These are phyloP conservation scores for Trametes cingulata DNA, from an alignment of 768 basidiomycete genomes.

Conservation along the genomic window DNA sequence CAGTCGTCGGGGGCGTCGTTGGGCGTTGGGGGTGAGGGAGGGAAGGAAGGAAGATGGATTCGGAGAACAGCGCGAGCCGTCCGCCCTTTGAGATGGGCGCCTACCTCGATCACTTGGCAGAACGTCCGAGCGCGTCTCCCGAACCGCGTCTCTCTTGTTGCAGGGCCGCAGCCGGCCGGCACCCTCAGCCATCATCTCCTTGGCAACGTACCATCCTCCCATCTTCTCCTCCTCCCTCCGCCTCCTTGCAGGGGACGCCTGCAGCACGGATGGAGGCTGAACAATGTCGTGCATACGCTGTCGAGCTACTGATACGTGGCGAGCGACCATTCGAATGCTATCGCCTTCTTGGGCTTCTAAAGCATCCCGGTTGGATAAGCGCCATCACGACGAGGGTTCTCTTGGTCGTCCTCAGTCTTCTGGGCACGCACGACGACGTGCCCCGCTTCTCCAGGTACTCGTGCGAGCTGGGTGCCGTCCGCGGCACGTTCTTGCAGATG, in stretches of 20 bases:
- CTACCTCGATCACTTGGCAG: slow-evolving; percentile 9
- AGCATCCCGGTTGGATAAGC: background rate
- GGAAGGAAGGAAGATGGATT: background rate
- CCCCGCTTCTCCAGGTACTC: no score
- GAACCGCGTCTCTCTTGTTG: background rate
- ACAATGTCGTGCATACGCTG: no score
- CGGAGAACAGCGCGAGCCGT: background rate
- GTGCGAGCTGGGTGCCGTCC: no score
- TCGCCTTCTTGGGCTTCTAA: no score
- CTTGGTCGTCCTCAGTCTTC: background rate
- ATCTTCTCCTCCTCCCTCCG: background rate
- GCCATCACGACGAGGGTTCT: slow-evolving; percentile 6
- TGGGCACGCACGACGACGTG: background rate
- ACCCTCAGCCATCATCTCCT: slow-evolving; percentile 6
- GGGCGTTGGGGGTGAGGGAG: slow-evolving; percentile 10
- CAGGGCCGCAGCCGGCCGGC: slow-evolving; percentile 6
- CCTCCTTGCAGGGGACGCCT: background rate
- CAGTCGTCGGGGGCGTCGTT: slow-evolving; percentile 27
- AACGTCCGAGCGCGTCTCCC: background rate
- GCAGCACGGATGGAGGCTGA: background rate
- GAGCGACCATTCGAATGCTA: background rate
- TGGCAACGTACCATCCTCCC: background rate
- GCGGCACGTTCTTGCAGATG: no score
- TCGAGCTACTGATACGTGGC: no score
- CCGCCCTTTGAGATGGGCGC: slow-evolving; percentile 16